Evolutionary conservation across 345 rosid genomes (phyloP), one percentile per base, ranked within the genome.

Genomic region (Murraya paniculata): DNA sequence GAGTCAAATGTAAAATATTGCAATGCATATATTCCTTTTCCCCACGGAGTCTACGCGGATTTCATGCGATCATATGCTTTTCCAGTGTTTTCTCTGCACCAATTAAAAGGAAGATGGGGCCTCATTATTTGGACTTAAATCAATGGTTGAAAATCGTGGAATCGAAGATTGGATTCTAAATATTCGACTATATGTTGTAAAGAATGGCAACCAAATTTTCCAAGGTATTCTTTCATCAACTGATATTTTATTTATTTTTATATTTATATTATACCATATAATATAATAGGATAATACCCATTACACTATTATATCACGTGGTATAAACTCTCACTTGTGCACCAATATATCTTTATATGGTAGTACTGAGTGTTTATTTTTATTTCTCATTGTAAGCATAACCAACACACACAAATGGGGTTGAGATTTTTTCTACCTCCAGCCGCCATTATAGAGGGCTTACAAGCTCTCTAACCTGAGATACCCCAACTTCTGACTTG

Each of bases 141-240:
- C 7, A 11, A 67, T 24, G 56, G 35, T 71, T 18, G 38, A 48
- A 50, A 28, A 70, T 25, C 2, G 4, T 18, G 39, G 24, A 69
- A 55, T 24, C 74, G 55, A 71, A 53, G 64, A 72, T 72, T 72
- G 6, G 21, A 33, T 36, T 73, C 36, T 73, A 24, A 14, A 59
- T 59, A 14, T 18, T 59, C 5, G 38, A 59, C 24, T 16, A 25
- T 59, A 38, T 18, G 56, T 59, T 36, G 33, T 25, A 16, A 58
- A 36, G 66, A 58, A 58, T 16, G 67, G 36, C 55, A 7, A 73
- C 76, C 76, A 59, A 64, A 0, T 64, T 18, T 71, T 71, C 8
- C 39, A 18, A 5, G 28, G 13, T 53, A 53, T 70, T 50, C 13
- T 41, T 41, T 25, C 7, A 6, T 24, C 22, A 27, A 70, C 36